phyloP scores from a whole-genome alignment of 345 rosid species.

The Aquilaria malaccensis region DNA sequence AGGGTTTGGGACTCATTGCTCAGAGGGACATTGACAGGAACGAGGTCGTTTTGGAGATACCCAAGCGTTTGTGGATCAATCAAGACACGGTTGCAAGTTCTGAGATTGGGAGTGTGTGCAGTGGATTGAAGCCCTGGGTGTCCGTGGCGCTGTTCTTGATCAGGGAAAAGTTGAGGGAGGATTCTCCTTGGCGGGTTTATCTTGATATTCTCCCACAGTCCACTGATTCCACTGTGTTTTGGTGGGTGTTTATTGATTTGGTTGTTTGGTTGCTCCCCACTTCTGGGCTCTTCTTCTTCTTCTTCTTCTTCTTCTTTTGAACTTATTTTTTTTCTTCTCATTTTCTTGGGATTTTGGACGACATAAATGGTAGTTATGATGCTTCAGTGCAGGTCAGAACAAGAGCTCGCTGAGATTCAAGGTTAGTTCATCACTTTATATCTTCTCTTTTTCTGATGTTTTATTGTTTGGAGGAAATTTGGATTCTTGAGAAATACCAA shows the following conservation, averaged over 20 bases:
- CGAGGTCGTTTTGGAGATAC: conserved; percentile 86
- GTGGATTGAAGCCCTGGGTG: conserved; percentile 83
- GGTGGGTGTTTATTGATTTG: conserved; percentile 44
- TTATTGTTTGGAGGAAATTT: too few species aligned
- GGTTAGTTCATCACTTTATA: conserved; percentile 31
- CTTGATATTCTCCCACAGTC: conserved; percentile 68
- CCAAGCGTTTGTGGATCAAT: conserved; percentile 77
- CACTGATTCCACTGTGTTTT: conserved; percentile 78
- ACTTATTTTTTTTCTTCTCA: not conserved
- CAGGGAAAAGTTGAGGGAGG: conserved; percentile 56
- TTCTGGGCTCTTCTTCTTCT: not conserved
- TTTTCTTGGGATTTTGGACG: conserved; percentile 17
- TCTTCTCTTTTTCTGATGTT: not conserved
- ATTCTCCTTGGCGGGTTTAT: conserved; percentile 66
- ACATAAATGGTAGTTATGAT: conserved; percentile 29
- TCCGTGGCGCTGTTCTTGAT: conserved; percentile 78
- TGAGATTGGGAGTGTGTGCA: conserved; percentile 64
- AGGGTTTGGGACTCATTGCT: conserved; percentile 84
- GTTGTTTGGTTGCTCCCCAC: not conserved
- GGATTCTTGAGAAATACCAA: too few species aligned
- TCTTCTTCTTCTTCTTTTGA: not conserved
- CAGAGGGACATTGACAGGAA: conserved; percentile 59
- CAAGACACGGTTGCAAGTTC: conserved; percentile 72
- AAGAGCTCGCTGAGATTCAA: conserved; percentile 86
- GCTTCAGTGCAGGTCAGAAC: conserved; percentile 98